phyloP scores from a whole-genome alignment of 2,329 filamentous ascomycete genomes.

The Aspergillus tanneri region DNA sequence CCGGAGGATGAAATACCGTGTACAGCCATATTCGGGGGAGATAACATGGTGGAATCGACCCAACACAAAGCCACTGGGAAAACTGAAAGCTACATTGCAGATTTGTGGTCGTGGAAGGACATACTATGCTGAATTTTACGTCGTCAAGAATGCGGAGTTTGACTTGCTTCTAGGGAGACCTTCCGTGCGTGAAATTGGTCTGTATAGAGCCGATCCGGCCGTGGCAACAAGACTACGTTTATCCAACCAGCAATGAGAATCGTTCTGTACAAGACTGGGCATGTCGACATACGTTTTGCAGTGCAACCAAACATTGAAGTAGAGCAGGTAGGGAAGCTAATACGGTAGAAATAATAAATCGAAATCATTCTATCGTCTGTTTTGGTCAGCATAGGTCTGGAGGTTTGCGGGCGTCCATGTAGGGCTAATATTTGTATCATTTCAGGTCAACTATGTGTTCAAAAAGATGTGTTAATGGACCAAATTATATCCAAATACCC shows the following conservation, averaged over 20 bases:
- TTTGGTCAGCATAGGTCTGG: too few species aligned
- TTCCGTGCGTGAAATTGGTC: not conserved
- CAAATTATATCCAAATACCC: too few species aligned
- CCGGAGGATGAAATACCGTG: not conserved
- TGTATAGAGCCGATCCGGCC: conserved; percentile 1
- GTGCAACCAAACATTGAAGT: too few species aligned
- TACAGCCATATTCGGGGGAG: not conserved
- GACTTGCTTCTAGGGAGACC: not conserved
- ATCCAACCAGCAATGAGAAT: not conserved
- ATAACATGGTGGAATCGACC: not conserved
- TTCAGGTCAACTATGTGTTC: too few species aligned
- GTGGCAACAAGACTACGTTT: not conserved
- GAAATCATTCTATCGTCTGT: too few species aligned
- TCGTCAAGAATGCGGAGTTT: not conserved
- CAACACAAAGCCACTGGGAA: not conserved
- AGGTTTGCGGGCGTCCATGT: too few species aligned
- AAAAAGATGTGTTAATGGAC: too few species aligned
- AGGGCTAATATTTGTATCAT: too few species aligned
- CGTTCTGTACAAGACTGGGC: too few species aligned
- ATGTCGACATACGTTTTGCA: too few species aligned
- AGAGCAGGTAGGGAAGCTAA: too few species aligned
- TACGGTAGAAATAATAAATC: too few species aligned
- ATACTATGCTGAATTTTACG: not conserved
- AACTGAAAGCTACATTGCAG: not conserved
- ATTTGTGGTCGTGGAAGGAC: not conserved